Percentiles rank a stretch among this genome's conserved stretches.
Conservation (phyloP, 371 early-diverging fungal genomes). For the Sporodiniella umbellata region DNA sequence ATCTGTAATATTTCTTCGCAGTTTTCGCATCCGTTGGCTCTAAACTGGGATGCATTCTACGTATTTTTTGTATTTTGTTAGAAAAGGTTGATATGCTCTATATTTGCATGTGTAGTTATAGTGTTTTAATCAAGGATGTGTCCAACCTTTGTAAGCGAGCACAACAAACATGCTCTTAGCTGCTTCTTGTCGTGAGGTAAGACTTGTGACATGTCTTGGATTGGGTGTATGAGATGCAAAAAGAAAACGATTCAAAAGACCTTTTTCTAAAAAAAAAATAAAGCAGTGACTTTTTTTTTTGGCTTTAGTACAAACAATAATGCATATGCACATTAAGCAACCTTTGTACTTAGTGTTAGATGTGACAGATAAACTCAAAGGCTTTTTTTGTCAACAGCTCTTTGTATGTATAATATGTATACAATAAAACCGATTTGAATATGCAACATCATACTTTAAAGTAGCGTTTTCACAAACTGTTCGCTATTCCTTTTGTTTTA, state of each 20-base stretch:
- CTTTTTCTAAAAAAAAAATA: not conserved
- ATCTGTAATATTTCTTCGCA: constrained; percentile 83
- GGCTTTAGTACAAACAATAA: too few relatives aligned
- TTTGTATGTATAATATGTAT: too few relatives aligned
- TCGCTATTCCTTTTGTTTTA: too few relatives aligned
- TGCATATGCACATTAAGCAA: too few relatives aligned
- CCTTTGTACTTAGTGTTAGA: too few relatives aligned
- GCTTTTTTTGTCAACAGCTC: too few relatives aligned
- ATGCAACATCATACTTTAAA: too few relatives aligned
- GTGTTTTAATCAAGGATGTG: not conserved
- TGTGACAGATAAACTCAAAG: too few relatives aligned
- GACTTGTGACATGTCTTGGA: constrained; percentile 52
- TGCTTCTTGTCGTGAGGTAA: constrained; percentile 75
- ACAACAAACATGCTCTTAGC: constrained; percentile 89
- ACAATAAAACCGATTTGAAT: too few relatives aligned
- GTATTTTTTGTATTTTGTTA: not conserved
- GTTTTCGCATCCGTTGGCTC: constrained; percentile 86
- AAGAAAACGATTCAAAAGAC: not conserved
- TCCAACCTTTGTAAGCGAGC: constrained; percentile 85
- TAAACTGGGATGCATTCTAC: constrained; percentile 75
- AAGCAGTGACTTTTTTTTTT: not conserved
- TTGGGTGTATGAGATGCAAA: not conserved
- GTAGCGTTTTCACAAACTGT: too few relatives aligned
- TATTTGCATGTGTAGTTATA: not conserved
- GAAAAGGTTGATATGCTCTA: too few relatives aligned